phyloP scores from a whole-genome alignment of 441 rosid genomes.

The Melastoma candidum region DNA sequence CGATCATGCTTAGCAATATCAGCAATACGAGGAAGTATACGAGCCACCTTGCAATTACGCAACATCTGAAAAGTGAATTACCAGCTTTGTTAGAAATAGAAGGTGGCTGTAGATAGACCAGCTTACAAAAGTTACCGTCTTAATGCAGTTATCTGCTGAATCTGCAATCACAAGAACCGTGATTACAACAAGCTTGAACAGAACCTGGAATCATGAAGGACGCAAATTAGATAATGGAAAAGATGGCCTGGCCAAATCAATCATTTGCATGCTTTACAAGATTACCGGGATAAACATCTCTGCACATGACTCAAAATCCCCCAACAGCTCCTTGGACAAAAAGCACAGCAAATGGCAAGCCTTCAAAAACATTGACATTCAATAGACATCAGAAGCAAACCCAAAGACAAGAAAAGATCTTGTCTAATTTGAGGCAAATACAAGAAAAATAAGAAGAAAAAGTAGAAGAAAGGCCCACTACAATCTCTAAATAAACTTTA shows the following conservation, averaged over 20 bases:
- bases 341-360: slow-evolving; percentile 91
- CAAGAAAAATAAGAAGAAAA: too few relatives aligned
- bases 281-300: slow-evolving; percentile 92
- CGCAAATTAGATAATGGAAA: neutral
- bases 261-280: slow-evolving; percentile 14
- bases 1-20: slow-evolving; percentile 94
- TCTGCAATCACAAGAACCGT: slow-evolving; percentile 99
- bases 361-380: slow-evolving; percentile 26
- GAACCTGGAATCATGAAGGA: slow-evolving; percentile 51
- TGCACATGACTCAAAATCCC: slow-evolving; percentile 92
- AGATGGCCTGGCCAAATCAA: slow-evolving; percentile 9
- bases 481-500: too few relatives aligned
- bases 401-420: neutral
- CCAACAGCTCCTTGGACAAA: slow-evolving; percentile 90
- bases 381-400: slow-evolving; percentile 15
- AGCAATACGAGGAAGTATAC: slow-evolving; percentile 88
- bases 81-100: slow-evolving; percentile 2
- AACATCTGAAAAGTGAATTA: slow-evolving; percentile 55
- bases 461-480: too few relatives aligned
- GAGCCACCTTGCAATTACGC: slow-evolving; percentile 88
- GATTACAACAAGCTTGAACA: slow-evolving; percentile 99
- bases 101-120: neutral
- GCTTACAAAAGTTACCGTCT: slow-evolving; percentile 46
- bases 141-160: slow-evolving; percentile 98
- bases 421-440: too few relatives aligned